Base-by-base conservation (phyloP, 768 basidiomycete species). In the Mycena floridula region DNA sequence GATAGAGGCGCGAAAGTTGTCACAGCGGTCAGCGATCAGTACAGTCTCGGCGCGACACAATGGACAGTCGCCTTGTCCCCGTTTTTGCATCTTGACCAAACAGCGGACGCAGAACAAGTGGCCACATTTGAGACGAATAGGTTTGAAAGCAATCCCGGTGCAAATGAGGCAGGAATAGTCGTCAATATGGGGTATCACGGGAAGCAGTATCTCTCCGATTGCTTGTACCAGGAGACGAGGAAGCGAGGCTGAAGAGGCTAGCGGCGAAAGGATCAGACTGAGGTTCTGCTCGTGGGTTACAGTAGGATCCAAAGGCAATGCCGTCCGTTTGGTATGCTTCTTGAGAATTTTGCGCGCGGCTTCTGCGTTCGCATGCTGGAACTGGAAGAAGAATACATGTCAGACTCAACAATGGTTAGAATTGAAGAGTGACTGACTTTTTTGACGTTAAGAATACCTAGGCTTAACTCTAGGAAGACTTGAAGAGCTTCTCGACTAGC, bases 301-400 rank as follows among this genome's bases (percentile, higher is more conserved):
- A 49, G 24, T 49, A 11, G 49, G 49, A 2, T 82, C 73, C 51
- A 85, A 70, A n/a, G n/a, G n/a, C n/a, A n/a, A n/a, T 0, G 87
- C 81, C 0, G 92, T 95, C 3, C 89, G 81, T 59, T 95, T 95
- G 23, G 88, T 76, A 57, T 94, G 93, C 58, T 96, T 96, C 72
- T 95, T 95, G 42, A 95, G 75, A 47, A 92, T 92, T 66, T 96
- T 96, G 26, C 91, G 79, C 2, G 85, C 86, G 2, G 92, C 93
- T 61, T 95, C 91, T 6, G 83, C 73, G 56, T 90, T 95, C 7
- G 89, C 91, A 28, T 74, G 58, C 55, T 91, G 85, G 57, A 92
- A 89, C 85, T 87, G 25, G 25, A 16, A 12, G 32, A 27, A 25
- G 50, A 20, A 26, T n/a, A n/a, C n/a, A 40, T 21, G 46, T 21